These are phyloP conservation scores for Hygrophila difformis DNA, from an alignment of 257 asterid genomes.

Conservation along the genomic window DNA sequence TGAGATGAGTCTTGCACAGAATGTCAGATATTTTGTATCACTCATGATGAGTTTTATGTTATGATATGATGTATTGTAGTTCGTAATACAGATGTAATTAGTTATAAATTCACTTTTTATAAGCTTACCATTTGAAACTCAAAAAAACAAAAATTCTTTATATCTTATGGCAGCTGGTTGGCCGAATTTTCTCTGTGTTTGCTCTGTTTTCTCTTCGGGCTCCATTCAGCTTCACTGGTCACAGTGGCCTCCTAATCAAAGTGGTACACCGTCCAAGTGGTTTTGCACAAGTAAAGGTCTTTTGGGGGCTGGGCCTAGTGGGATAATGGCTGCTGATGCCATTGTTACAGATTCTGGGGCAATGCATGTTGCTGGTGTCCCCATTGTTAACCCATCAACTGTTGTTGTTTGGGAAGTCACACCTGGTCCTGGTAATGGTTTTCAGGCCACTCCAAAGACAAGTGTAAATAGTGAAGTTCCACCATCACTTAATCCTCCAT, in stretches of 20 bases:
- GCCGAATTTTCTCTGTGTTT: conserved; percentile 97
- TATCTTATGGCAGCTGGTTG: conserved; percentile 76
- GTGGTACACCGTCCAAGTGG: conserved; percentile 70
- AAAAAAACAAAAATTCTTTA: too few species aligned
- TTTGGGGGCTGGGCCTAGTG: conserved; percentile 99
- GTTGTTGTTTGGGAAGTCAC: conserved; percentile 99
- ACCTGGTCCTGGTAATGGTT: conserved; percentile 97
- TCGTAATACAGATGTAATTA: not conserved
- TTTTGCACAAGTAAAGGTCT: conserved; percentile 97
- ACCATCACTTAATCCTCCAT: conserved; percentile 87
- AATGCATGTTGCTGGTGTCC: conserved; percentile 97
- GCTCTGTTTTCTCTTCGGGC: conserved; percentile 98
- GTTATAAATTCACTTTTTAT: not conserved
- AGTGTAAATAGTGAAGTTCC: conserved; percentile 62
- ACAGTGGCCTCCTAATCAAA: conserved; percentile 88
- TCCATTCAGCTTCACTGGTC: conserved; percentile 98
- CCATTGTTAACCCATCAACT: conserved; percentile 95
- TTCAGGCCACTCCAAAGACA: conserved; percentile 80
- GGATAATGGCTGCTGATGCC: conserved; percentile 99
- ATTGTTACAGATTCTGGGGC: conserved; percentile 97
- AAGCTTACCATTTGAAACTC: conserved; percentile 1
- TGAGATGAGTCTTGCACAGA: too few species aligned
- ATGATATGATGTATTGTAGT: too few species aligned
- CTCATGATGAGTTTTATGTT: too few species aligned
- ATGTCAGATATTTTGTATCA: too few species aligned